Percentiles rank a stretch among this genome's conserved stretches.
Evolutionary conservation across 2,329 filamentous ascomycete genomes (phyloP).

Genomic region (Myriangium duriaei): DNA sequence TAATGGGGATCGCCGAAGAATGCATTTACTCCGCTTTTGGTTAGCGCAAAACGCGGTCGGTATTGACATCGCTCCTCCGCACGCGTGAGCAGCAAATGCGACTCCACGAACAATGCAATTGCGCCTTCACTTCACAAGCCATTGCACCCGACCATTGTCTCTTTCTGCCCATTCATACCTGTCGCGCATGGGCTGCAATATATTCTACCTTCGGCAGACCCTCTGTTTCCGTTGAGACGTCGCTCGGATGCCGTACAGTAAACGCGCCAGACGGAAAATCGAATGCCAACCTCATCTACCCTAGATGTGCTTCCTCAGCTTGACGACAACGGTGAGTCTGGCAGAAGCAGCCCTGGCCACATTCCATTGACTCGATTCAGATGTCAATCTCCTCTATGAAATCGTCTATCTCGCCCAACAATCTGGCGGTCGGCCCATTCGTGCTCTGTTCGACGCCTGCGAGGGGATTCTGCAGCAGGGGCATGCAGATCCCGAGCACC

Average conservation of each 20-base stretch:
- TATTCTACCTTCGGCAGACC: no score
- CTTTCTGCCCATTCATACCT: no score
- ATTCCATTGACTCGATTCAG: conserved; percentile 35
- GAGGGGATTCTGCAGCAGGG: conserved; percentile 60
- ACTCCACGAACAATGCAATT: no score
- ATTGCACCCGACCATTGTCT: no score
- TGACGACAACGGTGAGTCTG: conserved; percentile 27
- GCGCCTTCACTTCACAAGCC: no score
- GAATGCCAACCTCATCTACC: conserved; percentile 23
- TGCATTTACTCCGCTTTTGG: no score
- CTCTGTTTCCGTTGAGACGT: no score
- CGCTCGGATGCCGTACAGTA: conserved; percentile 28
- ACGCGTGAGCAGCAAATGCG: no score
- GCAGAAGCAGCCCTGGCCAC: conserved; percentile 2
- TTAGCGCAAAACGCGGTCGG: no score
- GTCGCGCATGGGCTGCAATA: no score
- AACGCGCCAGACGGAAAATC: conserved; percentile 26
- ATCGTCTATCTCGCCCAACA: conserved; percentile 62
- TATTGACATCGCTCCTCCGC: no score
- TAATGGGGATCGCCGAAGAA: no score
- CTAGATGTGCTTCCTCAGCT: conserved; percentile 27
- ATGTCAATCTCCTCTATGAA: conserved; percentile 65
- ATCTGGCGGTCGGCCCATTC: conserved; percentile 54
- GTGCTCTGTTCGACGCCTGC: conserved; percentile 71
- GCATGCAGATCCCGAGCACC: conserved; percentile 58